Conservation (phyloP, 2,329 filamentous ascomycete species). For the Curvularia lunata region DNA sequence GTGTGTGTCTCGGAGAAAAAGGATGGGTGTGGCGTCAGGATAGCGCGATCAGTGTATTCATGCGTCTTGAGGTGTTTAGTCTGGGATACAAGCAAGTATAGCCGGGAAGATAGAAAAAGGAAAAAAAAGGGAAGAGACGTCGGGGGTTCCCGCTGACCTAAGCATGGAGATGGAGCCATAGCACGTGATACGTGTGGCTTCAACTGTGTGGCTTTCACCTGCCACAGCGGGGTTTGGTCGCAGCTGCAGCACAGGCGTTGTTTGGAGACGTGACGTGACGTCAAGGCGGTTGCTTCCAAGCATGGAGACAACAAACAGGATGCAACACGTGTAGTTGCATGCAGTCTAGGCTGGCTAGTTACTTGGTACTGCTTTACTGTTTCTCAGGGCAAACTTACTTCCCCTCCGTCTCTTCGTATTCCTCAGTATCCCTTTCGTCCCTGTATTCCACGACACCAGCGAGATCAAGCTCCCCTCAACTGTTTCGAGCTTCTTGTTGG, state of each 20-base stretch:
- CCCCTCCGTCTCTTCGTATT: not conserved
- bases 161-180: not conserved
- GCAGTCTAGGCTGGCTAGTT: not conserved
- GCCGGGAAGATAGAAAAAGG: not conserved
- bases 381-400: not conserved
- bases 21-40: not conserved
- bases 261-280: slow-evolving; percentile 4
- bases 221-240: slow-evolving; percentile 8
- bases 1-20: not conserved
- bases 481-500: not conserved
- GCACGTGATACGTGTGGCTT: slow-evolving; percentile 4
- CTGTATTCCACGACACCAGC: not conserved
- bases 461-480: not conserved
- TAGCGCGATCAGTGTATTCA: not conserved
- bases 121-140: not conserved
- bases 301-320: slow-evolving; percentile 5
- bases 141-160: not conserved
- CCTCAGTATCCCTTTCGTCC: not conserved
- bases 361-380: not conserved
- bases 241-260: slow-evolving; percentile 3
- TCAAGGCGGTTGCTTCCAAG: slow-evolving; percentile 1
- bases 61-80: not conserved
- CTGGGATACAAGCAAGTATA: not conserved
- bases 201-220: slow-evolving; percentile 7
- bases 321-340: slow-evolving; percentile 5